These are phyloP conservation scores for Camellia lanceoleosa DNA, from an alignment of 148 eudicot species.

Conservation along the genomic window DNA sequence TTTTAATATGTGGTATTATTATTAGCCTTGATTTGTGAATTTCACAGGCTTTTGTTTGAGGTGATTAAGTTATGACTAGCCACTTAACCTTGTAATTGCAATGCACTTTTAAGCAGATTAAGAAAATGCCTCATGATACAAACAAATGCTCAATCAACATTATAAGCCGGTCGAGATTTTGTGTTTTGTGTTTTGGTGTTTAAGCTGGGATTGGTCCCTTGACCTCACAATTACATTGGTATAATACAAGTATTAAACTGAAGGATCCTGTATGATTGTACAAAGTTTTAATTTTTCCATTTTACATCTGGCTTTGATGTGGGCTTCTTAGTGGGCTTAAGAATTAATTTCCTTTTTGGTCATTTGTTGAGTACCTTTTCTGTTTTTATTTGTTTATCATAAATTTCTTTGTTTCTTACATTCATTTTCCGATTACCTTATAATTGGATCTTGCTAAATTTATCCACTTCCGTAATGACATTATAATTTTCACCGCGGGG, in stretches of 20 bases:
- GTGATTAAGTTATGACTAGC: not conserved
- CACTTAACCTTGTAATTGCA: not conserved
- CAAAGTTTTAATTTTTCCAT: not conserved
- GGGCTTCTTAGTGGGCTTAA: not conserved
- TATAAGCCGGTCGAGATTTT: too few relatives aligned
- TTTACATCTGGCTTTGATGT: not conserved
- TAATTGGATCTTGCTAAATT: too few relatives aligned
- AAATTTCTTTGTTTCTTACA: too few relatives aligned
- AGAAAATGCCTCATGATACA: not conserved
- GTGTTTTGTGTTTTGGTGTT: too few relatives aligned
- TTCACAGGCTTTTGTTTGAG: not conserved
- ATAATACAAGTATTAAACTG: not conserved
- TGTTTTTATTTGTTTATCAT: too few relatives aligned
- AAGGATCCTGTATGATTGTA: not conserved
- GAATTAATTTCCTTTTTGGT: too few relatives aligned
- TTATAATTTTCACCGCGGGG: too few relatives aligned
- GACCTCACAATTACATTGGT: not conserved
- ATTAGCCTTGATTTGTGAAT: not conserved
- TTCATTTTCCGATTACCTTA: too few relatives aligned
- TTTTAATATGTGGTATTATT: not conserved
- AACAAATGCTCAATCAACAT: too few relatives aligned
- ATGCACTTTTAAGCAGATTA: not conserved
- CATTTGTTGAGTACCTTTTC: too few relatives aligned
- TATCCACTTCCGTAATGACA: too few relatives aligned
- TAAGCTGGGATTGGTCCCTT: too few relatives aligned